A percentile compares a stretch with the other conserved stretches of the same genome.
These are phyloP conservation scores for Striga asiatica DNA, from an alignment of 257 asterid species.

Conservation along the genomic window DNA sequence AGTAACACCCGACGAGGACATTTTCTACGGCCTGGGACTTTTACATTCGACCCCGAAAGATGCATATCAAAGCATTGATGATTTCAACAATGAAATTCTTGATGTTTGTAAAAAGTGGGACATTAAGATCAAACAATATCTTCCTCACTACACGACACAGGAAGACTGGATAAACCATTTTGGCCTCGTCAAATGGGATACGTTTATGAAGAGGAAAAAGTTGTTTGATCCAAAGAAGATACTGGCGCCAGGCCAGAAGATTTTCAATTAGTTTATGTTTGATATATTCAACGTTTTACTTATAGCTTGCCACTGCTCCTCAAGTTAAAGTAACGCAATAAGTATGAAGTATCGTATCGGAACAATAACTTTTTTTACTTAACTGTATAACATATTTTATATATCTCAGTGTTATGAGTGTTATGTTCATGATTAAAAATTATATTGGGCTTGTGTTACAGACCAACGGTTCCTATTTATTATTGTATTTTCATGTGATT, in stretches of 20 bases:
- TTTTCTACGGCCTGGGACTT: neutral
- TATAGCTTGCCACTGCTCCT: no score
- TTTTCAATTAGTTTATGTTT: constrained; percentile 25
- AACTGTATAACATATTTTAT: no score
- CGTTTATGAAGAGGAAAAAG: constrained; percentile 19
- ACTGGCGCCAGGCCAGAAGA: constrained; percentile 34
- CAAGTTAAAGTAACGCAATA: no score
- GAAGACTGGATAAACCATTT: constrained; percentile 29
- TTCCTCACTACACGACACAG: constrained; percentile 20
- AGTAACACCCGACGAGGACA: neutral
- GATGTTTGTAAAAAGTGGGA: constrained; percentile 15
- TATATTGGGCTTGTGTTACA: no score
- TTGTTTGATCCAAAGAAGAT: constrained; percentile 29
- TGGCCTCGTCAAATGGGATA: constrained; percentile 31
- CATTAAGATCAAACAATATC: constrained; percentile 27
- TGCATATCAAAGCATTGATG: constrained; percentile 4
- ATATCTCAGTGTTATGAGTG: no score
- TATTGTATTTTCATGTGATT: no score
- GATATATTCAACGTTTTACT: no score
- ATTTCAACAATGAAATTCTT: constrained; percentile 20
- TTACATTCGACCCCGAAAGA: neutral
- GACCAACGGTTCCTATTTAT: no score
- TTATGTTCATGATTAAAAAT: no score
- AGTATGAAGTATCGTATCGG: no score
- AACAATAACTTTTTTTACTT: no score